Evolutionary conservation across 768 basidiomycete genomes (phyloP).

Genomic region (Arthromyces matolae): DNA sequence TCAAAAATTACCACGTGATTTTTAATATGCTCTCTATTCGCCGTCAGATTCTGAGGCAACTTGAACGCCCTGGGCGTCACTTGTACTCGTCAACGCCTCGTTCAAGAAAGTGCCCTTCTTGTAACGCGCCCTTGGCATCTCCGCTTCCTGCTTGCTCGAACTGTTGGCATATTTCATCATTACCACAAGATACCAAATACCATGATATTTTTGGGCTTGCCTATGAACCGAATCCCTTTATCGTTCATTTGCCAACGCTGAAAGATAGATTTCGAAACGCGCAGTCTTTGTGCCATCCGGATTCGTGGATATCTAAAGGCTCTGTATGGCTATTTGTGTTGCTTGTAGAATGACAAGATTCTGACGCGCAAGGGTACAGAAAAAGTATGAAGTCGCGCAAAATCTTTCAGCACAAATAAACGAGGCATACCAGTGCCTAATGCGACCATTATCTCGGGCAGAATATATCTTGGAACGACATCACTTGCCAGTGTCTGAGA

Average conservation of each 20-base stretch:
- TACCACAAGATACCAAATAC: conserved; percentile 54
- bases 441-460: conserved; percentile 69
- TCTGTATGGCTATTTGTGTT: conserved; percentile 37
- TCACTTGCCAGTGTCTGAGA: conserved; percentile 56
- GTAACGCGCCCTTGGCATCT: conserved; percentile 55
- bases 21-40: conserved; percentile 14
- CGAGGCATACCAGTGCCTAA: conserved; percentile 73
- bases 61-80: conserved; percentile 7
- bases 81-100: conserved; percentile 9
- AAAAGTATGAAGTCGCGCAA: conserved; percentile 57
- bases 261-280: conserved; percentile 65
- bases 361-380: conserved; percentile 31
- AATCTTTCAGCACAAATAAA: conserved; percentile 74
- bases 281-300: conserved; percentile 82
- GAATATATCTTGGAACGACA: conserved; percentile 76
- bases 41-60: conserved; percentile 10
- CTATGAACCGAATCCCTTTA: conserved; percentile 64
- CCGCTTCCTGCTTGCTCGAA: conserved; percentile 68
- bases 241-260: conserved; percentile 56
- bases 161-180: conserved; percentile 64
- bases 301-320: conserved; percentile 72
- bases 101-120: conserved; percentile 53
- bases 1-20: too few relatives aligned
- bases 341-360: not conserved
- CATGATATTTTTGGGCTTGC: conserved; percentile 69